Evolutionary conservation across 345 rosid genomes (phyloP).

Genomic region (Brassica juncea): DNA sequence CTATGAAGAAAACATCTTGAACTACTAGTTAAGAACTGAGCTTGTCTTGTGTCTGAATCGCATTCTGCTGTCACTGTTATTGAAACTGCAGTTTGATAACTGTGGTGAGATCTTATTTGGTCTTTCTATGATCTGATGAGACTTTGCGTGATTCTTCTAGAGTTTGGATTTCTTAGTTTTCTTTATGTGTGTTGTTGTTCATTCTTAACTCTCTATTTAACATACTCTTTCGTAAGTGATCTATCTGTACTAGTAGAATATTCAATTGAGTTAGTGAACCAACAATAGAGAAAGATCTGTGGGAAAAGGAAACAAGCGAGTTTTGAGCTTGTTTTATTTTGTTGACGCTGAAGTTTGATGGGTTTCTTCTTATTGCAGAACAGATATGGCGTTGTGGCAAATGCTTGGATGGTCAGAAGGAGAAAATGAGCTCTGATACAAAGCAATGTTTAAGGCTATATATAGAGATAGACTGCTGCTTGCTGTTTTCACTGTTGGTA

Average conservation of each 20-base stretch:
- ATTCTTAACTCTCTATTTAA: background rate
- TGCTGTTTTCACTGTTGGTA: background rate
- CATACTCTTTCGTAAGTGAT: background rate
- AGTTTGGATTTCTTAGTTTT: background rate
- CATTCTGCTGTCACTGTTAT: too few species aligned
- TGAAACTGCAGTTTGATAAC: too few species aligned
- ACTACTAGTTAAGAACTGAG: too few species aligned
- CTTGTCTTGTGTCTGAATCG: too few species aligned
- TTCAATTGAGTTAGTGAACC: background rate
- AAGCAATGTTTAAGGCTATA: background rate
- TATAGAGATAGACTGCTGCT: background rate
- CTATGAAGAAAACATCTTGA: too few species aligned
- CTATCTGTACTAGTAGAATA: background rate
- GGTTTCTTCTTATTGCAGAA: background rate
- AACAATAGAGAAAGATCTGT: background rate
- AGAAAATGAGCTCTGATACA: background rate
- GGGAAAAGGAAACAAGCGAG: too few species aligned
- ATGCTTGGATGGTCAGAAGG: background rate
- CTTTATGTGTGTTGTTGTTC: background rate
- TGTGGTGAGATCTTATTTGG: too few species aligned
- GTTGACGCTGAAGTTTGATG: background rate
- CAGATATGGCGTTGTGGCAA: background rate
- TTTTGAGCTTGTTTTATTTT: too few species aligned
- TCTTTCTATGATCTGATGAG: too few species aligned
- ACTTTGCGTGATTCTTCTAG: background rate